Base-by-base conservation (phyloP, 1,284 basidiomycete species). In the Rhodotorula sp. region DNA sequence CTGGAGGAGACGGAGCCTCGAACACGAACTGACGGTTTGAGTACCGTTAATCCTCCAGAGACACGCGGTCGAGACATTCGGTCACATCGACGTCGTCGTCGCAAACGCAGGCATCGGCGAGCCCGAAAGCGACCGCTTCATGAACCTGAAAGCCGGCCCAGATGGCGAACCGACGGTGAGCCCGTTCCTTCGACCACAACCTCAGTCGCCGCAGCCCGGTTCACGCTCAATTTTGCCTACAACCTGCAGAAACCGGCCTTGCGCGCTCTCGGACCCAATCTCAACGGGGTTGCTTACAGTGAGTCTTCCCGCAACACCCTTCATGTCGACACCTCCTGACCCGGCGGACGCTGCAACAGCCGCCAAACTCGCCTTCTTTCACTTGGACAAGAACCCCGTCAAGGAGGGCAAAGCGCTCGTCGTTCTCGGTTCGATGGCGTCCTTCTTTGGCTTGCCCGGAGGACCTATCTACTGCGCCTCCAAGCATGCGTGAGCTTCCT, bases 61-160 rank as follows among this genome's bases (percentile, higher is more conserved):
- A 3, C 68, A 64, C 23, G 87, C 77, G 79, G 86, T 68, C 46
- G 49, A 67, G 43, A 72, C 71, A 1, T 76, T 68, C 56, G 73
- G 73, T 10, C 47, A 64, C n/a, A 60, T 79, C n/a, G 76, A 78
- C 58, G 64, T 78, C 34, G 86, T 79, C 43, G 79, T 87, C 23
- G 84, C 86, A 12, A 87, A 87, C 76, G 87, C 87, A 43, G 87
- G 87, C 5, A 81, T 88, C 31, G 76, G 79, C 14, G 86, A 87
- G 78, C 68, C 78, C 6, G 83, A 85, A 20, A n/a, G 12, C 21
- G 62, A 52, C 18, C 46, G 54, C 6, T 60, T 72, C 21, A 46
- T 71, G 20, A 69, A 71, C 23, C 51, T 72, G 14, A 5, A 3
- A 3, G 34, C 66, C 12, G 69, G 56, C 3, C 52, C 52, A 47